phyloP scores from a whole-genome alignment of 768 basidiomycete genomes.

The Ephemerocybe angulata region DNA sequence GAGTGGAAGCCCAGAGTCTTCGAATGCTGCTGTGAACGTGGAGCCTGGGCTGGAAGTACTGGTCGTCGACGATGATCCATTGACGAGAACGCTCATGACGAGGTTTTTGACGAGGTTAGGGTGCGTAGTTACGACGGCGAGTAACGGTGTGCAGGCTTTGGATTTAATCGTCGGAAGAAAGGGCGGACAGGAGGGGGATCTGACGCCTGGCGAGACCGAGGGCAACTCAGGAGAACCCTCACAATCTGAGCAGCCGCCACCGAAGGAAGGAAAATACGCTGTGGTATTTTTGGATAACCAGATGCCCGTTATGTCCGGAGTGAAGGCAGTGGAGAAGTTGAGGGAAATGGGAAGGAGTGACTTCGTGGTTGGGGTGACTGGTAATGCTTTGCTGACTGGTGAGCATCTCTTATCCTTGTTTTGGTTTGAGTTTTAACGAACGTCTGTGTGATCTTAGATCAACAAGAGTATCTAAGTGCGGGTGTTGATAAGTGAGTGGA shows the following conservation, averaged over 20 bases:
- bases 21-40: slow-evolving; percentile 35
- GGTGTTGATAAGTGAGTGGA: slow-evolving; percentile 67
- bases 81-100: slow-evolving; percentile 80
- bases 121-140: slow-evolving; percentile 73
- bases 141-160: slow-evolving; percentile 78
- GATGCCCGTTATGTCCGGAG: slow-evolving; percentile 78
- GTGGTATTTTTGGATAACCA: slow-evolving; percentile 66
- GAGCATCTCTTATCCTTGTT: slow-evolving; percentile 6
- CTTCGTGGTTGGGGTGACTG: slow-evolving; percentile 82
- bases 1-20: slow-evolving; percentile 37
- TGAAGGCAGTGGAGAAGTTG: slow-evolving; percentile 62
- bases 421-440: slow-evolving; percentile 2
- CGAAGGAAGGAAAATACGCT: slow-evolving; percentile 39
- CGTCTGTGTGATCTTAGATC: slow-evolving; percentile 43
- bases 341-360: slow-evolving; percentile 63
- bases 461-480: slow-evolving; percentile 71
- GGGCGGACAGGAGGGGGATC: slow-evolving; percentile 10
- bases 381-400: slow-evolving; percentile 53
- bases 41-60: slow-evolving; percentile 60
- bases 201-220: slow-evolving; percentile 36
- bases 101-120: slow-evolving; percentile 76
- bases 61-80: slow-evolving; percentile 79
- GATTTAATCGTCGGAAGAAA: slow-evolving; percentile 59
- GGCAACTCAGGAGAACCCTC: no score
- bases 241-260: slow-evolving; percentile 27